These are phyloP conservation scores for Coniochaeta ligniaria DNA, from an alignment of 2,329 filamentous ascomycete species.

Conservation along the genomic window DNA sequence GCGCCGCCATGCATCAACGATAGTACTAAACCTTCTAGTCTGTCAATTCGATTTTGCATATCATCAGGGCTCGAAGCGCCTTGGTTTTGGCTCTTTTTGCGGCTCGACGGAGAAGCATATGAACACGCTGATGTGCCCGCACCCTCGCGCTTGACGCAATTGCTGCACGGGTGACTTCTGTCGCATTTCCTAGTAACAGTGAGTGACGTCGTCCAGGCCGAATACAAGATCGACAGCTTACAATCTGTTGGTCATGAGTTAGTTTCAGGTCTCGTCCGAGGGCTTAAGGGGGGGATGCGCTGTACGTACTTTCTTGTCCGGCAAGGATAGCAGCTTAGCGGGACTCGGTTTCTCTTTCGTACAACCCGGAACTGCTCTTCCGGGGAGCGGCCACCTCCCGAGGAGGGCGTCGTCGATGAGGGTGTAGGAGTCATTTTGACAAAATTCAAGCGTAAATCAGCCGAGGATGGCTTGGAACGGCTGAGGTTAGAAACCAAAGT, in stretches of 20 bases:
- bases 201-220: background rate
- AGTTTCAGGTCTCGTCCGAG: background rate
- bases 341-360: slow-evolving; percentile 85
- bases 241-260: slow-evolving; percentile 14
- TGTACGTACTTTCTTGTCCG: slow-evolving; percentile 74
- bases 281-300: slow-evolving; percentile 2
- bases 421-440: slow-evolving; percentile 66
- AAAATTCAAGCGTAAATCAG: background rate
- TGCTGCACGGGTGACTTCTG: slow-evolving; percentile 82
- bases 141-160: slow-evolving; percentile 86
- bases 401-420: slow-evolving; percentile 70
- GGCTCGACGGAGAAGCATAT: slow-evolving; percentile 64
- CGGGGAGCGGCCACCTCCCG: slow-evolving; percentile 63
- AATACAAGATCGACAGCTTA: slow-evolving; percentile 9
- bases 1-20: slow-evolving; percentile 87
- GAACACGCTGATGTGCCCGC: slow-evolving; percentile 74
- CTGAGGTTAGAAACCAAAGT: no score
- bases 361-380: slow-evolving; percentile 84
- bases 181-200: slow-evolving; percentile 71
- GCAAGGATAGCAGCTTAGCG: slow-evolving; percentile 86
- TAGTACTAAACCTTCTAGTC: slow-evolving; percentile 83
- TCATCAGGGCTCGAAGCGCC: slow-evolving; percentile 68
- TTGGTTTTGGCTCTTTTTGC: slow-evolving; percentile 68
- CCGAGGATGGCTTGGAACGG: background rate
- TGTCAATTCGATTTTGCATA: slow-evolving; percentile 97